Evolutionary conservation across 495 filamentous ascomycete species (phyloP).

Genomic region (Penicillium turbatum): DNA sequence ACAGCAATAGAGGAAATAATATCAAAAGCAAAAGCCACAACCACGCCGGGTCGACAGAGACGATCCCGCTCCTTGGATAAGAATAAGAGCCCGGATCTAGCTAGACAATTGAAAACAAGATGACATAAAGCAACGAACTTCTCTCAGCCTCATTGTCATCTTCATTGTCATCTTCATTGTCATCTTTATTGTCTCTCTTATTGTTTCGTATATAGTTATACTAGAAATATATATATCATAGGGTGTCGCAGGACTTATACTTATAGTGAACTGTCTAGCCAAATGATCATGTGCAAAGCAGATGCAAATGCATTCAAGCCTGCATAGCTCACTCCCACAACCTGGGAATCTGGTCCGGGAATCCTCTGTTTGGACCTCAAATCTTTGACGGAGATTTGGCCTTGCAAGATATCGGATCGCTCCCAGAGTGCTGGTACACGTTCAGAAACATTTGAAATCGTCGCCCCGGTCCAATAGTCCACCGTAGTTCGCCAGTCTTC

Average conservation of each 20-base stretch:
- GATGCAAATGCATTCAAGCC: constrained; percentile 2
- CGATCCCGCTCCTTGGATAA: neutral
- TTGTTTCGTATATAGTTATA: no score
- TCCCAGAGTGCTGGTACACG: neutral
- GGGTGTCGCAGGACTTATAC: no score
- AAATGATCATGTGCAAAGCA: constrained; percentile 5
- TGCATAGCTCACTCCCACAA: neutral
- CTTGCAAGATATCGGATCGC: neutral
- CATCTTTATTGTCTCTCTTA: no score
- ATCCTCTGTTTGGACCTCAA: neutral
- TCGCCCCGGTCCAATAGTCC: neutral
- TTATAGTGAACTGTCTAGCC: neutral
- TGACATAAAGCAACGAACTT: no score
- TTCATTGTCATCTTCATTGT: no score
- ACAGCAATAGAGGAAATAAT: neutral
- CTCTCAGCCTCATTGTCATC: no score
- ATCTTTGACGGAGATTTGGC: neutral
- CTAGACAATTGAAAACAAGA: neutral
- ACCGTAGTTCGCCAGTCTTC: neutral
- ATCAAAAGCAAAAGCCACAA: neutral
- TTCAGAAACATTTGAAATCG: neutral
- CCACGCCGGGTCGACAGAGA: neutral
- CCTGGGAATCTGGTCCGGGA: neutral
- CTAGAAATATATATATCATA: no score
- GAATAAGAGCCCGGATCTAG: neutral